Evolutionary conservation across 345 rosid species (phyloP), one percentile per base, ranked within the genome.

Genomic region (Salix suchowensis): DNA sequence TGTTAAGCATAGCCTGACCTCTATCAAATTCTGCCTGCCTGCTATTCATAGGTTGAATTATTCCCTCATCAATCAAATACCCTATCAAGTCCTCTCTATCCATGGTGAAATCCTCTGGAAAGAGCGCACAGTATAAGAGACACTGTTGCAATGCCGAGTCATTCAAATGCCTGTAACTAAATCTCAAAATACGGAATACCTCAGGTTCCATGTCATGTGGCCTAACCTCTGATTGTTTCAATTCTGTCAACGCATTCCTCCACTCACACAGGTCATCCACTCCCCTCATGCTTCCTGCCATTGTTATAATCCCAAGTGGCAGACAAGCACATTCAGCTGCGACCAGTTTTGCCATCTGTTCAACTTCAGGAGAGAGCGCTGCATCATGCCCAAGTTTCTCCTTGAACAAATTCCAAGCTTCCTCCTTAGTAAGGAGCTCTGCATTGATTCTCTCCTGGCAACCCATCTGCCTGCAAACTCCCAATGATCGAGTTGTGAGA

Each of bases 51-150:
- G 71, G 75, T 26, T 50, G 36, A 0, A 83, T 14, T 36, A 82
- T 19, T 21, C 78, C 86, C 67, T 76, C 84, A 4, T 11, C 73
- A 5, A 82, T 77, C 68, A 67, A 65, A 67, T 65, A 40, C 4
- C 52, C 36, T 14, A 84, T 73, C 68, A 86, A 23, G 7, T 16
- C 70, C 11, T 40, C 19, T 13, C 14, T 66, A 0, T 11, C 0
- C 2, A 68, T 6, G 3, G 5, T 0, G 11, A 0, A 44, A 60
- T 58, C 74, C 39, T 73, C 71, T 3, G 70, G 26, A 75, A 30
- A 84, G 5, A 84, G 50, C 14, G 84, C 79, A 58, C 71, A 80
- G 55, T 58, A 68, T 7, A 80, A 37, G 60, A 86, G 77, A 48
- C 87, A 84, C 19, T 21, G 55, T 66, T 76, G 75, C 14, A 77